phyloP scores from a whole-genome alignment of 163 green algal genomes.

The Chlorella variabilis region DNA sequence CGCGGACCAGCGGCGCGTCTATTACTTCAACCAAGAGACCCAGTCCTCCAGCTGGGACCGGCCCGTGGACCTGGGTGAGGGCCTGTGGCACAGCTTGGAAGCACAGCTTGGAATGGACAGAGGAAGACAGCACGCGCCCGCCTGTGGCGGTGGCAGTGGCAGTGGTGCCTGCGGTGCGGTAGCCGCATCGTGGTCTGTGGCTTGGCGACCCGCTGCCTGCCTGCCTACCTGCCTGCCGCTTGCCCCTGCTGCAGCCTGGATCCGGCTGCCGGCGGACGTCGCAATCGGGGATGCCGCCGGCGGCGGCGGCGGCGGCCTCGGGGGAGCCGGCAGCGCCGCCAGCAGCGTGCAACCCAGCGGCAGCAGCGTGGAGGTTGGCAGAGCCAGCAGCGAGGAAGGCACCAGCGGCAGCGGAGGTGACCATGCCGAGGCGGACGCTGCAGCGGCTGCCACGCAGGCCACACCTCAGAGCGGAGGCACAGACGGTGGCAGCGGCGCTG shows the following conservation, averaged over 20 bases:
- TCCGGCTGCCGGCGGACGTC: background rate
- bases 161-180: no score
- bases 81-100: no score
- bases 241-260: conserved; percentile 7
- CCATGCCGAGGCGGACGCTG: no score
- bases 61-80: conserved; percentile 49
- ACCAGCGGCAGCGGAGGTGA: background rate
- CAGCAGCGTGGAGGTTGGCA: background rate
- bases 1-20: conserved; percentile 42
- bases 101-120: no score
- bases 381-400: background rate
- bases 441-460: no score
- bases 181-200: no score
- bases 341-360: background rate
- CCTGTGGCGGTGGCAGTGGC: no score
- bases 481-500: background rate
- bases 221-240: no score
- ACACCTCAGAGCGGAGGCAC: no score
- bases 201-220: no score
- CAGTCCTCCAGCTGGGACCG: conserved; percentile 45
- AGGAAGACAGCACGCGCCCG: no score
- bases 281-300: background rate
- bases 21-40: conserved; percentile 58
- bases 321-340: background rate
- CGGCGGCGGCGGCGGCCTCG: background rate